Conservation (phyloP, 495 filamentous ascomycete species). For the Rostrohypoxylon terebratum region DNA sequence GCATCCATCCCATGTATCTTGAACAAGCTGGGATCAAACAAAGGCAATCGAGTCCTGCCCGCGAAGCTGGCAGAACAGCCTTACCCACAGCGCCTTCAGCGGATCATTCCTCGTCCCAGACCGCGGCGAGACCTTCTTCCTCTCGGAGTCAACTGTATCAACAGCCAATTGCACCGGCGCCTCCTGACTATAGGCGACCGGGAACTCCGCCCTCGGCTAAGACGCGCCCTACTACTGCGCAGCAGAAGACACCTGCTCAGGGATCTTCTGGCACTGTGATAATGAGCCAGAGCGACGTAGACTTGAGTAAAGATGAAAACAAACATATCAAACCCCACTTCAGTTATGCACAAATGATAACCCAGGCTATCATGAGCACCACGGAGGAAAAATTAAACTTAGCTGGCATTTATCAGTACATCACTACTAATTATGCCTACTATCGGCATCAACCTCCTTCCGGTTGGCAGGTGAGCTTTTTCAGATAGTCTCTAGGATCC, state of each 20-base stretch:
- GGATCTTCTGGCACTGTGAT: conserved; percentile 58
- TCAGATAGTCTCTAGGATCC: not conserved
- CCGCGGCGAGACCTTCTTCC: conserved; percentile 34
- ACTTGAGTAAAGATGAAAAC: conserved; percentile 83
- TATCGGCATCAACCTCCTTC: conserved; percentile 78
- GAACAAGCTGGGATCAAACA: conserved; percentile 59
- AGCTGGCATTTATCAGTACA: conserved; percentile 90
- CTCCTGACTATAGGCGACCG: conserved; percentile 74
- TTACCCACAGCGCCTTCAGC: conserved; percentile 63
- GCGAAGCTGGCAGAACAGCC: conserved; percentile 49
- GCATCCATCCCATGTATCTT: conserved; percentile 68
- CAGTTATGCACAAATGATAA: conserved; percentile 98
- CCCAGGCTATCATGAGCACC: conserved; percentile 88
- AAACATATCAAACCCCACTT: conserved; percentile 93
- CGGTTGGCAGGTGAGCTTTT: conserved; percentile 84
- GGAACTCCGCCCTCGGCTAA: conserved; percentile 71
- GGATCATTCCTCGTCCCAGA: conserved; percentile 51
- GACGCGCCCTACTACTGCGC: conserved; percentile 48
- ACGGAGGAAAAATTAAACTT: conserved; percentile 88
- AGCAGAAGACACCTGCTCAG: conserved; percentile 58
- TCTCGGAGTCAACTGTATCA: conserved; percentile 52
- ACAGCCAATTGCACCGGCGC: conserved; percentile 73
- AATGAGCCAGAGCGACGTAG: conserved; percentile 69
- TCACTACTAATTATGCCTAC: conserved; percentile 88
- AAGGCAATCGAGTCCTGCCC: conserved; percentile 40